Evolutionary conservation across 176 grass and related monocot genomes (phyloP).

Genomic region (Melocanna baccifera): DNA sequence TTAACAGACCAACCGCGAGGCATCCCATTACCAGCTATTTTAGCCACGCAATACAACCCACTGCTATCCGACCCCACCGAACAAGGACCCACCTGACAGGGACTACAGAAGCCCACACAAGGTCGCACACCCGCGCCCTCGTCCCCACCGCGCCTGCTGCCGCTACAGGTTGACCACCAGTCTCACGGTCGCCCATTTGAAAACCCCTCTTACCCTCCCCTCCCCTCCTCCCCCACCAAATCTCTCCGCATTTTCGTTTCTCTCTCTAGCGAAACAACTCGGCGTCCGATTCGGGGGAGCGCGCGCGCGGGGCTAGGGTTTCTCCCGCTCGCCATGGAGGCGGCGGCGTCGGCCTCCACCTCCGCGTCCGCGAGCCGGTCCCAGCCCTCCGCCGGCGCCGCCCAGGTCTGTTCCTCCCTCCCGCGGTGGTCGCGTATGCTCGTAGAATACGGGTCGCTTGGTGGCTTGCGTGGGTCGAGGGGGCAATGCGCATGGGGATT

Average conservation of each 20-base stretch:
- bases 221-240: conserved; percentile 9
- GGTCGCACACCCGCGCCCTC: neutral
- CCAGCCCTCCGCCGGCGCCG: conserved; percentile 26
- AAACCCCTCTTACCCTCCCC: neutral
- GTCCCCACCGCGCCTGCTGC: neutral
- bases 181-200: conserved; percentile 25
- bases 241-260: neutral
- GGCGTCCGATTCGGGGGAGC: neutral
- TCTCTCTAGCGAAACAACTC: neutral
- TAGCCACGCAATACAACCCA: neutral
- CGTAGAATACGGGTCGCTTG: neutral
- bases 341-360: conserved; percentile 15
- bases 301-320: conserved; percentile 43
- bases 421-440: neutral
- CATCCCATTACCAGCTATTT: too few relatives aligned
- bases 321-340: conserved; percentile 25
- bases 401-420: neutral
- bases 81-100: accelerated
- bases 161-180: conserved; percentile 12
- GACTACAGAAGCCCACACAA: accelerated
- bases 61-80: neutral
- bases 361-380: conserved; percentile 48
- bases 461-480: neutral
- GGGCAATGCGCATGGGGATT: conserved; percentile 24
- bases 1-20: neutral